Evolutionary conservation across 2,329 filamentous ascomycete genomes (phyloP), one percentile per base, ranked within the genome.

Genomic region (Pezicula radicicola): DNA sequence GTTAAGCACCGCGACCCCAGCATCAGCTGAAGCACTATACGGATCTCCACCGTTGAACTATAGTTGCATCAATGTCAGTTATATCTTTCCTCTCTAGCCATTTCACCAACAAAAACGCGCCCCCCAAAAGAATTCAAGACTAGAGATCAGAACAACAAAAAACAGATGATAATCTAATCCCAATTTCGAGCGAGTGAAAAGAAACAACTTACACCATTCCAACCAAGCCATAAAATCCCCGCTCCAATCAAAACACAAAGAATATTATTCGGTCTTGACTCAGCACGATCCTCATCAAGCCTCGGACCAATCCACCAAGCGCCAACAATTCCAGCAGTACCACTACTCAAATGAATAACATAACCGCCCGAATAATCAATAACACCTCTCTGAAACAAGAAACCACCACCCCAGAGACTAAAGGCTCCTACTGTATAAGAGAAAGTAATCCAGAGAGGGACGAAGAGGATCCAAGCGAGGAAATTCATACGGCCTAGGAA

Each of bases 281-380:
- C 71, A 42, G 72, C 70, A 10, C 73, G 70, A 56, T 78, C 75
- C 25, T 65, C 60, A 49, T 70, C 66, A 25, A 75, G 62, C 28
- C 75, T 70, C 0, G 75, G 75, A 3, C 75, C 75, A 49, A 76
- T 69, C 72, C 73, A 77, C 57, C 70, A 75, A 2, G 71, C 68
- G 12, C 71, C 73, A 4, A 75, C 67, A 54, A 76, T 77, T 9
- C 73, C 75, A 6, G 76, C 75, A 1, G 75, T 78, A 7, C 75
- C 75, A n/a, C 73, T 75, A 6, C 73, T 75, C n/a, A 79, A 59
- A 56, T 78, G 75, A 56, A 79, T 79, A 53, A 78, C 75, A 57
- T 78, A 79, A 43, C 76, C 75, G 35, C 76, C 76, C 15, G 74
- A 78, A 57, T 78, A 78, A 53, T 79, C 76, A 54, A 79, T 70